Conservation (phyloP, 768 basidiomycete species). For the Serpula lacrymans region DNA sequence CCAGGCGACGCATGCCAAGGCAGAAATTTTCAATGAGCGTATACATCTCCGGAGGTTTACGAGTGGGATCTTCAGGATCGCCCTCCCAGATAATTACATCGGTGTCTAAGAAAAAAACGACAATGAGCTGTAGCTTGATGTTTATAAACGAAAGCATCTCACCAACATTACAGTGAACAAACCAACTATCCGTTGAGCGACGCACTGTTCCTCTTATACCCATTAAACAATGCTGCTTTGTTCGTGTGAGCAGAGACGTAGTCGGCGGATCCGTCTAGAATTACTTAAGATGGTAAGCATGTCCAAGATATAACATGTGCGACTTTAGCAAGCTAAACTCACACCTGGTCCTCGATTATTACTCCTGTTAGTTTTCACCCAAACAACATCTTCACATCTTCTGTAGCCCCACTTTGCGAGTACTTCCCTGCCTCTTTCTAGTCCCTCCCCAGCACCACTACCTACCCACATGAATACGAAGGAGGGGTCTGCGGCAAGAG, state of each 20-base stretch:
- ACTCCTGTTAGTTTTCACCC: conserved; percentile 88
- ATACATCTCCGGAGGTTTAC: conserved; percentile 95
- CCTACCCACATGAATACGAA: conserved; percentile 98
- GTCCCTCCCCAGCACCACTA: conserved; percentile 81
- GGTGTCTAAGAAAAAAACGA: conserved; percentile 70
- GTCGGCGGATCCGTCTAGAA: conserved; percentile 80
- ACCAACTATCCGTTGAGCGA: conserved; percentile 91
- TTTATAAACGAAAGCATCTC: conserved; percentile 27
- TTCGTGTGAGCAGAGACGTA: conserved; percentile 79
- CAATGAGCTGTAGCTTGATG: conserved; percentile 2
- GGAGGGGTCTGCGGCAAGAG: conserved; percentile 84
- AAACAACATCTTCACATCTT: conserved; percentile 96
- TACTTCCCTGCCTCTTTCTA: conserved; percentile 89
- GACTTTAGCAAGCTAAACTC: no score
- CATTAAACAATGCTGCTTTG: conserved; percentile 96
- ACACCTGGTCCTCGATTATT: conserved; percentile 75
- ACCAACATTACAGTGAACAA: conserved; percentile 98
- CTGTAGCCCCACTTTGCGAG: conserved; percentile 94
- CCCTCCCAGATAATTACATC: conserved; percentile 97
- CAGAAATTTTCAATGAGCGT: conserved; percentile 97
- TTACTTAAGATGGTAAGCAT: conserved; percentile 4
- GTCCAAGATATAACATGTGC: neutral
- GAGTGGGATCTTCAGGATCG: conserved; percentile 76
- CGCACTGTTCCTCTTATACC: conserved; percentile 97
- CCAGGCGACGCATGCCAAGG: conserved; percentile 86